Evolutionary conservation across 176 grass and related monocot genomes (phyloP), one percentile per base, ranked within the genome.

Genomic region (Musa acuminata): DNA sequence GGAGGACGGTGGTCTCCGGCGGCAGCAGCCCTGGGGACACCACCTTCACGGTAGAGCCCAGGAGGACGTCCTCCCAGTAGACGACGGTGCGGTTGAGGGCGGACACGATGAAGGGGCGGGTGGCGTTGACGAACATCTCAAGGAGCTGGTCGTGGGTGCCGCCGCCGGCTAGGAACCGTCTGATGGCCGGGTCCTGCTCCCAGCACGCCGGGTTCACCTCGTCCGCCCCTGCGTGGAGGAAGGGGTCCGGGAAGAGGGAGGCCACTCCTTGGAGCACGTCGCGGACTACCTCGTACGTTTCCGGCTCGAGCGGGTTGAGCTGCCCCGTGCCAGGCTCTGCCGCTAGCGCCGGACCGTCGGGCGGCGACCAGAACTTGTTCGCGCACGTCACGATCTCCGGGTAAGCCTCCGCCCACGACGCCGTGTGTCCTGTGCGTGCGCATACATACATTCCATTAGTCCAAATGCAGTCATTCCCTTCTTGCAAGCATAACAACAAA

Each of bases 121-220:
- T 97, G 71, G 80, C 49, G 66, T 97, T 97, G 51, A 97, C 55
- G 83, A 91, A 97, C 67, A 77, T 54, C 90, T 91, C 94, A 21
- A 97, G 90, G 13, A 97, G 83, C 1, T 84, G 51, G 77, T 85
- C 87, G 73, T 91, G 84, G 11, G 94, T 85, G 20, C 87, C 94
- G 71, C 90, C 94, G 2, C 57, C 64, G 23, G 60, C 25, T 6
- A 97, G 62, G 82, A 97, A 97, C 19, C 68, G 63, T 2, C 50
- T 71, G 51, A 97, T 73, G 9, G 73, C 51, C 50, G 85, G 87
- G 78, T 97, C 85, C 19, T 89, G 76, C 55, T 97, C 90, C 94
- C 94, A 97, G 87, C 94, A 97, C 73, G 90, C 94, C 52, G 94
- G 77, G 77, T 87, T 91, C 78, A 97, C 90, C 82, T 97, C 90